A percentile compares a stretch with the other conserved stretches of the same genome.
Conservation (phyloP, 2,329 filamentous ascomycete genomes). For the Lachnellula arida region DNA sequence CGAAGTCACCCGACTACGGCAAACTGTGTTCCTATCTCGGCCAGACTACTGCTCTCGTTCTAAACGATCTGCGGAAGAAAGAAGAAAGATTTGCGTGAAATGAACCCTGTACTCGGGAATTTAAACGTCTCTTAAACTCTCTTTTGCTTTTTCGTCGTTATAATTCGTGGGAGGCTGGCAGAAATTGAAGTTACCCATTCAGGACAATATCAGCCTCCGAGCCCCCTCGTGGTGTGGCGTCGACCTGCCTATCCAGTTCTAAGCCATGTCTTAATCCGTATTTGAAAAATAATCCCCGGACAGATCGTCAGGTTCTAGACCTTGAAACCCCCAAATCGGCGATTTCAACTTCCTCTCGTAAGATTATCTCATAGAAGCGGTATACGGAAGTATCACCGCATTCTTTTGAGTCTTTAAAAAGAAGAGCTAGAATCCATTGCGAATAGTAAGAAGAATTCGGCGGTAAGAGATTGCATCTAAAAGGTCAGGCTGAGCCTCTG, state of each 20-base stretch:
- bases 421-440: background rate
- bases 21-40: background rate
- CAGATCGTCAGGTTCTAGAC: constrained; percentile 8
- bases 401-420: background rate
- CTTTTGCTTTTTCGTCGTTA: background rate
- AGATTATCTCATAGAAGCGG: background rate
- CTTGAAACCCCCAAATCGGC: background rate
- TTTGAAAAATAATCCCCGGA: background rate
- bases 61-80: background rate
- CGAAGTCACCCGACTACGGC: background rate
- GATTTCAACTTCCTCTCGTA: too few species aligned
- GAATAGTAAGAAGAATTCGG: constrained; percentile 21
- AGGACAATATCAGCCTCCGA: background rate
- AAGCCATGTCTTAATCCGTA: background rate
- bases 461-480: constrained; percentile 41
- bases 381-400: background rate
- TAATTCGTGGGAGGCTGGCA: too few species aligned
- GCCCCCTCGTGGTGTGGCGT: background rate
- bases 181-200: too few species aligned
- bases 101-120: background rate
- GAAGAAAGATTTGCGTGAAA: background rate
- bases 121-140: background rate
- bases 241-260: background rate
- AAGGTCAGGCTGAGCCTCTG: constrained; percentile 33
- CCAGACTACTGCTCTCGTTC: background rate